Conservation (phyloP, 2,329 filamentous ascomycete species). For the Calonectria naviculata region DNA sequence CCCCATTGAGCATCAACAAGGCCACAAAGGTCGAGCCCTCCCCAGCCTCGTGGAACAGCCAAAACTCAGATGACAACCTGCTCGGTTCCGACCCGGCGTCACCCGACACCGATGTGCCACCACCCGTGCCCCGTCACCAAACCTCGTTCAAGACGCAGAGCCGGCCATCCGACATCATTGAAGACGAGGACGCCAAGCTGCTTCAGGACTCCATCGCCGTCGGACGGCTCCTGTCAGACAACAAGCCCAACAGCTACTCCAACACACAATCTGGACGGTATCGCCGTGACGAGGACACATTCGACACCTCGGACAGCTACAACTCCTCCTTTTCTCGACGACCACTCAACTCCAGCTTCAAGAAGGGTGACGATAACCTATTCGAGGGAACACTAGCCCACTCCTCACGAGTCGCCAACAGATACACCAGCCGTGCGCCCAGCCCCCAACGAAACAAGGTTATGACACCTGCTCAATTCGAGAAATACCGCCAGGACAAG, state of each 20-base stretch:
- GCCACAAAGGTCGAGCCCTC: slow-evolving; percentile 55
- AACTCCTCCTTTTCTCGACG: slow-evolving; percentile 42
- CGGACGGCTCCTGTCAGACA: slow-evolving; percentile 55
- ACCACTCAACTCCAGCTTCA: slow-evolving; percentile 43
- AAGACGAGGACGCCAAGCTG: slow-evolving; percentile 66
- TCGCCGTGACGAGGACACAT: slow-evolving; percentile 54
- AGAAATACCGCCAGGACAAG: slow-evolving; percentile 81
- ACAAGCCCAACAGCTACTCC: slow-evolving; percentile 22
- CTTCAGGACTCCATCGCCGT: slow-evolving; percentile 64
- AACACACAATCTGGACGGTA: slow-evolving; percentile 43
- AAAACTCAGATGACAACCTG: slow-evolving; percentile 58
- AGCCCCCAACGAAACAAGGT: slow-evolving; percentile 74
- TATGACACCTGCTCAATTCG: slow-evolving; percentile 91
- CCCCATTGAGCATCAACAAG: slow-evolving; percentile 60
- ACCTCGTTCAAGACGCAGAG: slow-evolving; percentile 45
- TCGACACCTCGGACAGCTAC: slow-evolving; percentile 16
- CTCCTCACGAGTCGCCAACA: slow-evolving; percentile 50
- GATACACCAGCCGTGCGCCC: slow-evolving; percentile 46
- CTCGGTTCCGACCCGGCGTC: slow-evolving; percentile 52
- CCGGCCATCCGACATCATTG: slow-evolving; percentile 51
- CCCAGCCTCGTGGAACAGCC: slow-evolving; percentile 63
- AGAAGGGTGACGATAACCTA: slow-evolving; percentile 65
- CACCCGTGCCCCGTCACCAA: slow-evolving; percentile 54
- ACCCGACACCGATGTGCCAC: slow-evolving; percentile 50
- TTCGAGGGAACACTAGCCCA: slow-evolving; percentile 61